Evolutionary conservation across 139 green algal genomes (phyloP), one percentile per base, ranked within the genome.

Genomic region (Coelastrella sp.): DNA sequence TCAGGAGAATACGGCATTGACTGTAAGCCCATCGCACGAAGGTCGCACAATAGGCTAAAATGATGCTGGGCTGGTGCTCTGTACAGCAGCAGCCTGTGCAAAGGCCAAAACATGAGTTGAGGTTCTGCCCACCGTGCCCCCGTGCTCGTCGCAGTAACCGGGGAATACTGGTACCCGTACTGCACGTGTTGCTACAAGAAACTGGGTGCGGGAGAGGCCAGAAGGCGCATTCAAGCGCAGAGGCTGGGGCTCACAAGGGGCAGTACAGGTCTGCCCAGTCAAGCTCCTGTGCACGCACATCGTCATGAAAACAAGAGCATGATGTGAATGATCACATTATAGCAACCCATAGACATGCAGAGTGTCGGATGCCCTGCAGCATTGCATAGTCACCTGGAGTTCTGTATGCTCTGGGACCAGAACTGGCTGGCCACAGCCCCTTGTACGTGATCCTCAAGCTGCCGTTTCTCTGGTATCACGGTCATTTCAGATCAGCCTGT

Each of bases 171-270:
- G 95, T 15, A 97, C 15, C 60, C 92, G 91, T 7, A 96, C 57
- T 1, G 96, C 94, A 68, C 97, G 96, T 0, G 93, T 81, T 0
- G 94, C 94, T 12, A 97, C 75, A 57, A 98, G 73, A 70, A 97
- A 93, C 90, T 98, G 96, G 0, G 93, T 91, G 0, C 96, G 89
- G 0, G 92, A 94, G 0, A 98, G 79, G 1, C 96, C 96, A 4
- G 93, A 95, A 59, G 94, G 91, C 0, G 89, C 68, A 9, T 80
- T 91, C 14, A 95, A 92, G 4, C 89, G 88, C 24, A 97, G 88
- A 1, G 96, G 91, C 5, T 93, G 90, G 4, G 96, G 96, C 87
- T 97, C 93, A 63, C 93, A 95, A 0, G 95, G 92, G 20, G 93
- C 87, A 10, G 88, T 89, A 19, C 78, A 88, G 7, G 88, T 61